Percentiles rank a stretch among this genome's conserved stretches.
phyloP scores from a whole-genome alignment of 2,329 filamentous ascomycete species.

The Aspergillus fructus region DNA sequence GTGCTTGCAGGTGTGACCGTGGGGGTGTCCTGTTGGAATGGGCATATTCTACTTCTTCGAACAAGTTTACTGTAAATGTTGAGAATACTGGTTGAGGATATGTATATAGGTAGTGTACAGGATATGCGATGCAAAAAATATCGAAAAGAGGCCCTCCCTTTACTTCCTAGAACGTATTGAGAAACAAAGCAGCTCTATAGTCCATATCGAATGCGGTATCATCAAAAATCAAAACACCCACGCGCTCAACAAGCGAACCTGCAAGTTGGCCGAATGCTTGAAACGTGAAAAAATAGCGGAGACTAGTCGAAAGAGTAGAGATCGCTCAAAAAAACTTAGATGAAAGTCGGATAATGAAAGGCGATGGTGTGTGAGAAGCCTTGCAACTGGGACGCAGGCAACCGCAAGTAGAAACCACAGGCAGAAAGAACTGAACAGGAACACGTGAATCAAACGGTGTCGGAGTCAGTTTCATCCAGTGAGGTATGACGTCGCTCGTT shows the following conservation, averaged over 20 bases:
- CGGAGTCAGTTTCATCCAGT: slow-evolving; percentile 17
- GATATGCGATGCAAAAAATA: slow-evolving; percentile 10
- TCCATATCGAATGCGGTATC: slow-evolving; percentile 15
- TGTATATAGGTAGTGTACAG: slow-evolving; percentile 12
- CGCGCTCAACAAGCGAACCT: not conserved
- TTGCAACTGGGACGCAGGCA: no score
- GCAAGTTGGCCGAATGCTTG: slow-evolving; percentile 15
- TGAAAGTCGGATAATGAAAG: not conserved
- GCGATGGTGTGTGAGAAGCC: no score
- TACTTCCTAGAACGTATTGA: slow-evolving; percentile 1
- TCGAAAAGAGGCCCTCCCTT: slow-evolving; percentile 9
- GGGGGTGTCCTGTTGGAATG: not conserved
- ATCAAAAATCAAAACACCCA: slow-evolving; percentile 13
- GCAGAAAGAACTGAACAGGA: no score
- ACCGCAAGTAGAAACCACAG: no score
- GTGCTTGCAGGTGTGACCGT: not conserved
- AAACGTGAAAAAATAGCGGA: slow-evolving; percentile 23
- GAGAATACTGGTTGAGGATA: not conserved
- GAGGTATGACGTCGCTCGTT: slow-evolving; percentile 58
- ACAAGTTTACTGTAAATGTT: not conserved
- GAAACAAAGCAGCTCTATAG: slow-evolving; percentile 16
- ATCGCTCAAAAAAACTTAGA: slow-evolving; percentile 8
- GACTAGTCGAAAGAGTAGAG: slow-evolving; percentile 18
- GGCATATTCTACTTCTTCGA: not conserved
- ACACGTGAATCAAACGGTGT: slow-evolving; percentile 16